Base-by-base conservation (phyloP, 2,329 filamentous ascomycete species). In the Curvularia eragrostidis region DNA sequence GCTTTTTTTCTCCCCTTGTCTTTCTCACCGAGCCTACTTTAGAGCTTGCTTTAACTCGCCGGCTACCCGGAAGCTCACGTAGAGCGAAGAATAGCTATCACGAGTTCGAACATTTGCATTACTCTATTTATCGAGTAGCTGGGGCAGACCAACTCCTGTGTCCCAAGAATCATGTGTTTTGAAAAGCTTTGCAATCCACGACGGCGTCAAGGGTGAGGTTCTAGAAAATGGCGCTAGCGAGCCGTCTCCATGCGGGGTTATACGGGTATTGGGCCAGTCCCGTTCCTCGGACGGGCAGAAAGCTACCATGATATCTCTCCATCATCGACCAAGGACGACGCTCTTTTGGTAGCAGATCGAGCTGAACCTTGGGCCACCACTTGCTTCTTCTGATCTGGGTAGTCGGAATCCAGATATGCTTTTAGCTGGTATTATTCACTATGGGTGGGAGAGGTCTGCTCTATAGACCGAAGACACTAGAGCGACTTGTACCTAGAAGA, bases 241-340 rank as follows among this genome's bases (percentile, higher is more conserved):
- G 47, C 32, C 47, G 32, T 23, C 47, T 49, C 34, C 47, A 49
- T 28, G 47, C 47, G 47, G 47, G 47, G 47, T 49, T n/a, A 39
- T 34, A 39, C 24, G 47, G 47, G 21, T 19, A n/a, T 36, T 32
- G 34, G n/a, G 32, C 47, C 34, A 49, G 28, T 38, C 19, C 47
- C 21, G 19, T 2, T 49, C 9, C 13, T 28, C n/a, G 47, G 21
- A 15, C 34, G 8, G 47, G 32, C 24, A n/a, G 34, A 46, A 18
- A 36, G 32, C 32, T 36, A 49, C 47, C 30, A 38, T 8, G 32
- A n/a, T 38, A 18, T n/a, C 19, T 39, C 34, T 26, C 26, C 23
- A 7, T 23, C 44, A 8, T 38, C 10, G 23, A 26, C 15, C n/a
- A 38, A 19, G 21, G 28, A 12, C 32, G 21, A n/a, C 47, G 34